Conservation (phyloP, 202 grass and related monocot species). For the Saccharum hybrid region DNA sequence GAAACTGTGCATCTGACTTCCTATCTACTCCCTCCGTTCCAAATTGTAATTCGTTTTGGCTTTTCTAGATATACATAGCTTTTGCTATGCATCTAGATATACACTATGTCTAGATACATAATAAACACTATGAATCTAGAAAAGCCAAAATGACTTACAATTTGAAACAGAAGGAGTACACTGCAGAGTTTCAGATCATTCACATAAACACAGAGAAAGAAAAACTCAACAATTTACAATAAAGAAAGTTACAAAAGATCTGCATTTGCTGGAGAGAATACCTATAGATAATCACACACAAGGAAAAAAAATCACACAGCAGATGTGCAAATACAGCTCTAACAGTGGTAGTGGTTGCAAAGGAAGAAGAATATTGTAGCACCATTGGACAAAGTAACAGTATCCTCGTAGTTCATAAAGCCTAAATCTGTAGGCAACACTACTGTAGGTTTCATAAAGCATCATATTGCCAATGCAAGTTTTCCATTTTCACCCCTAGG, state of each 20-base stretch:
- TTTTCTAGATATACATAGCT: too few relatives aligned
- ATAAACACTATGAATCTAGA: too few relatives aligned
- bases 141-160: too few relatives aligned
- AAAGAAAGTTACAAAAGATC: not conserved
- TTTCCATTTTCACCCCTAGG: not conserved
- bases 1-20: slow-evolving; percentile 23
- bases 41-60: too few relatives aligned
- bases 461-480: not conserved
- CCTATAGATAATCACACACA: slow-evolving; percentile 2
- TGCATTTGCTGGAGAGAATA: not conserved
- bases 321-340: slow-evolving; percentile 3
- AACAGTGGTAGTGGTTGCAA: not conserved
- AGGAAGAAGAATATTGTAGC: slow-evolving; percentile 27
- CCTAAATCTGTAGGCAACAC: slow-evolving; percentile 1
- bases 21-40: not conserved
- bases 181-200: not conserved
- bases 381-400: not conserved
- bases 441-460: not conserved
- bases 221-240: not conserved
- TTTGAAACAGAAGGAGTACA: not conserved
- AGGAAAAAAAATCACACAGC: not conserved
- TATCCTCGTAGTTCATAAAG: not conserved
- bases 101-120: too few relatives aligned
- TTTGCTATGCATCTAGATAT: too few relatives aligned
- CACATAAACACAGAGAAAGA: slow-evolving; percentile 4